phyloP scores from a whole-genome alignment of 2,329 filamentous ascomycete genomes.

The Ascochyta rabiei region DNA sequence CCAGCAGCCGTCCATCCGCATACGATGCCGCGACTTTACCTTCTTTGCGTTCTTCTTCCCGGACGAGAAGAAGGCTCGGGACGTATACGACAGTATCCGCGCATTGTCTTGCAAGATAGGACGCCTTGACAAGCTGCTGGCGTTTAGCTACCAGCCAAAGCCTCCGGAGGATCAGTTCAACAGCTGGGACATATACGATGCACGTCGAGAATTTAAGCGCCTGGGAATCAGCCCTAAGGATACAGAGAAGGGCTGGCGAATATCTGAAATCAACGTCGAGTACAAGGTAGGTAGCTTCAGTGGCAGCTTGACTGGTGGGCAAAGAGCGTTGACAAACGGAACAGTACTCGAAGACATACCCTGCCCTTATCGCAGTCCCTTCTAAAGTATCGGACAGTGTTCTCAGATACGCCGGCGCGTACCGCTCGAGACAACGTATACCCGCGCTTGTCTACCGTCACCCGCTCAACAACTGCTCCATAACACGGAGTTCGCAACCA shows the following conservation, averaged over 20 bases:
- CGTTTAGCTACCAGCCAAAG: conserved; percentile 82
- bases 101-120: conserved; percentile 80
- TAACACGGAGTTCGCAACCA: conserved; percentile 93
- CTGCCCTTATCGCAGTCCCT: conserved; percentile 81
- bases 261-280: conserved; percentile 87
- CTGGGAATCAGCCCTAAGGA: conserved; percentile 86
- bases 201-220: conserved; percentile 81
- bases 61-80: conserved; percentile 74
- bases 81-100: conserved; percentile 87
- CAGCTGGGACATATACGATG: conserved; percentile 85
- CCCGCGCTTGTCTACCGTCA: conserved; percentile 94
- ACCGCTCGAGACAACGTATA: conserved; percentile 86
- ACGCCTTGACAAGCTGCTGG: conserved; percentile 85
- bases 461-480: conserved; percentile 93
- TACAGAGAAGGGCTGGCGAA: conserved; percentile 81
- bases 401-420: conserved; percentile 88
- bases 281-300: conserved; percentile 62
- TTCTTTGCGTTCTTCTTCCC: conserved; percentile 90
- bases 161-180: conserved; percentile 75
- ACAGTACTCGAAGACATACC: conserved; percentile 89
- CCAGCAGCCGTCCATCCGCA: conserved; percentile 79
- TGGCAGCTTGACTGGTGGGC: neutral
- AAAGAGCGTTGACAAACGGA: conserved; percentile 20
- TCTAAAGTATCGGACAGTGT: conserved; percentile 94
- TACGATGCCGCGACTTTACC: conserved; percentile 91